Evolutionary conservation across 768 basidiomycete genomes (phyloP).

Genomic region (Tylopilus sp.): DNA sequence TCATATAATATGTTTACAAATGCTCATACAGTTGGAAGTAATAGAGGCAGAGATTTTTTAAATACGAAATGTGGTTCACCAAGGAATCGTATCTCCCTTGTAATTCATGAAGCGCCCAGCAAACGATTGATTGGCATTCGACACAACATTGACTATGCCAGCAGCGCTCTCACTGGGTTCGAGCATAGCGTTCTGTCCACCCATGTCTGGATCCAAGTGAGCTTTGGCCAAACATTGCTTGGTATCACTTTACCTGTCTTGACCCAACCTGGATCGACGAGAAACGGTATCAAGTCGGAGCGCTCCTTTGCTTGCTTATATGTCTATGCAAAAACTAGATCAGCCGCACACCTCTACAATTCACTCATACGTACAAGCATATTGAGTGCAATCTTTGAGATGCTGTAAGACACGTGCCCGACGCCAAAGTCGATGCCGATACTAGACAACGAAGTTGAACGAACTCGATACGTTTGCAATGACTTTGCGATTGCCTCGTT

Average conservation of each 20-base stretch:
- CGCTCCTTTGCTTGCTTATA: not conserved
- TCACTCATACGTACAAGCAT: conserved; percentile 33
- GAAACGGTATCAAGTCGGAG: not conserved
- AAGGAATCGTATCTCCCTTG: not conserved
- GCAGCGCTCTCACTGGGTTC: conserved; percentile 32
- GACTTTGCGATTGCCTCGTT: conserved; percentile 11
- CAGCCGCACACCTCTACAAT: not conserved
- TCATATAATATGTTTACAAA: too few species aligned
- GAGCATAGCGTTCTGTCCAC: conserved; percentile 27
- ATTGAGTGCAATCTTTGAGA: conserved; percentile 38
- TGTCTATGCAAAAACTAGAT: not conserved
- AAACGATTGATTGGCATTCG: conserved; percentile 18
- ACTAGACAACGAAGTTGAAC: conserved; percentile 33
- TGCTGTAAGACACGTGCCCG: conserved; percentile 29
- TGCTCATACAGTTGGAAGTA: too few species aligned
- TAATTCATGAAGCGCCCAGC: conserved; percentile 34
- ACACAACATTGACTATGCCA: conserved; percentile 27
- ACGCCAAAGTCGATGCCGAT: conserved; percentile 30
- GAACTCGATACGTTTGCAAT: conserved; percentile 34
- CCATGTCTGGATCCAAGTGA: conserved; percentile 30
- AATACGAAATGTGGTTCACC: not conserved
- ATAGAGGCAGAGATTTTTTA: too few species aligned
- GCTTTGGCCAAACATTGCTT: not conserved
- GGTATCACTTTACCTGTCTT: conserved; percentile 31
- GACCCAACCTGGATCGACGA: conserved; percentile 29